Conservation (phyloP, 2,329 filamentous ascomycete genomes). For the Sphaerulina populicola region DNA sequence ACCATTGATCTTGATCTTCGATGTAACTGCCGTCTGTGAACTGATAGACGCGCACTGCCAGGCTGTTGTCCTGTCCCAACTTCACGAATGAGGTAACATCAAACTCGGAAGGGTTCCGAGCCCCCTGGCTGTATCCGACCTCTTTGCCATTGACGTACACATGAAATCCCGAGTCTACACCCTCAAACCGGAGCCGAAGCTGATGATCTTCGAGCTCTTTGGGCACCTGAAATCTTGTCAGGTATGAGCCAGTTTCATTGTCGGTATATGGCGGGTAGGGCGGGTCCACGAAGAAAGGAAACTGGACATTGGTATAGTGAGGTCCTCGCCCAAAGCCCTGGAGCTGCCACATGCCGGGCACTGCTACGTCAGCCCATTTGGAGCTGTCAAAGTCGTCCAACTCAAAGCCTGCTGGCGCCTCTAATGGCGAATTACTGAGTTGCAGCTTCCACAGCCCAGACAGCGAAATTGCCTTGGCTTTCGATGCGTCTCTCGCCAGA, state of each 20-base stretch:
- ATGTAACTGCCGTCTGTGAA: conserved; percentile 62
- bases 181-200: conserved; percentile 59
- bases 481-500: conserved; percentile 34
- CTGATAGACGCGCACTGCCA: conserved; percentile 61
- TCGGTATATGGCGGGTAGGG: conserved; percentile 51
- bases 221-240: conserved; percentile 49
- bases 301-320: conserved; percentile 61
- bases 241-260: conserved; percentile 59
- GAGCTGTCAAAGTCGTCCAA: conserved; percentile 31
- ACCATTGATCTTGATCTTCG: conserved; percentile 45
- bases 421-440: conserved; percentile 32
- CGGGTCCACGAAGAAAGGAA: conserved; percentile 51
- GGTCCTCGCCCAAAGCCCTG: conserved; percentile 56
- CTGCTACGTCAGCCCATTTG: conserved; percentile 47
- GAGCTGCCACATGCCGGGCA: conserved; percentile 56
- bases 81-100: conserved; percentile 51
- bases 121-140: conserved; percentile 61
- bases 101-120: conserved; percentile 61
- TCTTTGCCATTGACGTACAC: conserved; percentile 57
- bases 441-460: conserved; percentile 37
- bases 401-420: conserved; percentile 33
- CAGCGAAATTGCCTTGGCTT: conserved; percentile 29
- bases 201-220: conserved; percentile 41
- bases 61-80: conserved; percentile 43
- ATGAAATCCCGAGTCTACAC: conserved; percentile 64